phyloP scores from a whole-genome alignment of 2,329 filamentous ascomycete species.

The Plectosphaerella cucumerina region DNA sequence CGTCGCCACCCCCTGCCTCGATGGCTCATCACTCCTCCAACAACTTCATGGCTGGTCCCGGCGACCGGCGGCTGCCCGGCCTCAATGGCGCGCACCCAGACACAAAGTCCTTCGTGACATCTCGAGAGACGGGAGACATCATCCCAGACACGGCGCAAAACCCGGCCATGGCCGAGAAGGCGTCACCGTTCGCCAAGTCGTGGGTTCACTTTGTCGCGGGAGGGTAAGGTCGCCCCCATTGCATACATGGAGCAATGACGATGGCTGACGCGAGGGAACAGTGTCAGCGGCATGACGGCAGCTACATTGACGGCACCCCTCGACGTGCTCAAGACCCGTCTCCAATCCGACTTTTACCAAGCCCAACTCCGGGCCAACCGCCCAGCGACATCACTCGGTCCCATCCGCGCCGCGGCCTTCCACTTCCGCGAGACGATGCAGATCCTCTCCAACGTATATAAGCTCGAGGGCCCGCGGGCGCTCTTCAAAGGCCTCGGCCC shows the following conservation, averaged over 20 bases:
- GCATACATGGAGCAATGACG: too few species aligned
- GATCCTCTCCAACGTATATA: constrained; percentile 77
- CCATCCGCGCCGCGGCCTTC: constrained; percentile 61
- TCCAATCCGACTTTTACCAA: constrained; percentile 95
- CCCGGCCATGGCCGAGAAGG: constrained; percentile 23
- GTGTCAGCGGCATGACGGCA: constrained; percentile 84
- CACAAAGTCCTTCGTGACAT: constrained; percentile 22
- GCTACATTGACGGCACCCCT: constrained; percentile 91
- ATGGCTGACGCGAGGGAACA: constrained; percentile 27
- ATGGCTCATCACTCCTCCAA: constrained; percentile 27
- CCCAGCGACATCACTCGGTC: constrained; percentile 58
- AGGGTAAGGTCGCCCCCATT: constrained; percentile 56
- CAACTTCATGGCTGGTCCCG: constrained; percentile 22
- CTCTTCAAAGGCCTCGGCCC: constrained; percentile 92
- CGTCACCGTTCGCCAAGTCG: constrained; percentile 63
- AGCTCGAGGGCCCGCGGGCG: constrained; percentile 76
- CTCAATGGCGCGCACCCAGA: constrained; percentile 3
- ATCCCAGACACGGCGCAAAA: constrained; percentile 36
- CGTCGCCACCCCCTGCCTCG: neutral
- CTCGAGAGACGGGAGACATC: constrained; percentile 57
- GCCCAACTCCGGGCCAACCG: constrained; percentile 69
- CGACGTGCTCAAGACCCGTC: constrained; percentile 86
- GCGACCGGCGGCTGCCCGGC: constrained; percentile 19
- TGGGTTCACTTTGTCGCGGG: constrained; percentile 92
- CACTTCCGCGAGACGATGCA: constrained; percentile 84